Evolutionary conservation across 768 basidiomycete genomes (phyloP), one percentile per base, ranked within the genome.

Genomic region (Chalciporus chontae): DNA sequence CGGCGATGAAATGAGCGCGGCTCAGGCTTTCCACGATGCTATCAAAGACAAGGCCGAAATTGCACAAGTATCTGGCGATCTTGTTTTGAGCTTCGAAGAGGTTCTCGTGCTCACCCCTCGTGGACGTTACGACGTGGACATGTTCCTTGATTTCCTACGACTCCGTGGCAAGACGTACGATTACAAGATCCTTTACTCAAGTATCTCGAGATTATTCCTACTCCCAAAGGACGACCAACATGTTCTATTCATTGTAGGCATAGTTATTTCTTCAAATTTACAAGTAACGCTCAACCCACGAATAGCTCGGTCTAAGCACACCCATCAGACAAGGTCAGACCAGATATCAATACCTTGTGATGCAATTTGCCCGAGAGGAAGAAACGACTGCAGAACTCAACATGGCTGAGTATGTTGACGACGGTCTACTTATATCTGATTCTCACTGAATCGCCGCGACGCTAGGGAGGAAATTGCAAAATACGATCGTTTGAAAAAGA

Each of bases 241-340:
- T 63, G 87, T 96, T 31, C 77, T 96, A 47, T 93, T 99, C 64
- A 94, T 99, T 52, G 92, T 94, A 62, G 55, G 90, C 71, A 2
- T 47, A 6, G 1, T 47, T 13, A n/a, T 27, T 47, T 41, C 50
- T 43, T 39, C 11, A 14, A 23, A 7, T 21, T 23, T 40, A 14
- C 34, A 36, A 14, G 32, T 29, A 27, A 21, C 40, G 38, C 51
- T 32, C 34, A 49, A 56, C 56, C 42, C 50, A 50, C n/a, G 26
- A 34, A 32, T 59, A 94, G 92, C 78, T 99, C 58, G 90, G 91
- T 46, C 76, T 99, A 40, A 92, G 84, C 64, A 90, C 84, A 21
- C 95, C 96, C 2, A 96, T 99, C 53, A 81, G 95, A 40, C 96
- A 98, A 76, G 96, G 96, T 43, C 96, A 98, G 65, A 99, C 96